Conservation (phyloP, 108 stramenopile genomes). For the Nitzschia palea region DNA sequence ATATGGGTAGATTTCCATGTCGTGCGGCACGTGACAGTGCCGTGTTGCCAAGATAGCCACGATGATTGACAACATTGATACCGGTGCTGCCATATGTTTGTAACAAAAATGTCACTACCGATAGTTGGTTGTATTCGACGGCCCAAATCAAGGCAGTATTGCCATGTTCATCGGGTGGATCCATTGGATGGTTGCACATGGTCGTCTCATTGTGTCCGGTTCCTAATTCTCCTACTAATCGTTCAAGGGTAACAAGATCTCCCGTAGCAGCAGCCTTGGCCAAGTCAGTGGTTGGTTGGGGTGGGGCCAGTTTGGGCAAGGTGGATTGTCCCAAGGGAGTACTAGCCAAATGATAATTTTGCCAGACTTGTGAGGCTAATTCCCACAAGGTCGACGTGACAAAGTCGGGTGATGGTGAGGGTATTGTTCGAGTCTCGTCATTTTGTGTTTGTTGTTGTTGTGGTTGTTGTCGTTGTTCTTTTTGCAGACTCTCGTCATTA, state of each 20-base stretch:
- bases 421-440: too few species aligned
- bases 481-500: too few species aligned
- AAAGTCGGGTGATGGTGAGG: too few species aligned
- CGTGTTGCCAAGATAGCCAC: conserved; percentile 48
- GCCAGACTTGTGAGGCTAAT: conserved; percentile 22
- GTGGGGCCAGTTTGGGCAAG: conserved; percentile 7
- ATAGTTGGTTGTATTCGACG: conserved; percentile 31
- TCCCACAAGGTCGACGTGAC: conserved; percentile 8
- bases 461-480: too few species aligned
- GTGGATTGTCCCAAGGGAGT: background rate
- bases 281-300: conserved; percentile 23
- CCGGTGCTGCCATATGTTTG: background rate
- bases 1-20: conserved; percentile 21
- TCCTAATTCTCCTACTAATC: too few species aligned
- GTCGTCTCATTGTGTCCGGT: too few species aligned
- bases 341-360: conserved; percentile 22
- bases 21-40: conserved; percentile 49
- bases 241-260: conserved; percentile 6
- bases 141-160: conserved; percentile 63
- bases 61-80: conserved; percentile 11
- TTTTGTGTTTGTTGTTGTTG: too few species aligned
- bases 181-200: too few species aligned
- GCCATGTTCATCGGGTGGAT: conserved; percentile 23
- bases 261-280: conserved; percentile 29
- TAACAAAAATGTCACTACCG: conserved; percentile 21